phyloP scores from a whole-genome alignment of 257 asterid genomes.

The Gentiana straminea region DNA sequence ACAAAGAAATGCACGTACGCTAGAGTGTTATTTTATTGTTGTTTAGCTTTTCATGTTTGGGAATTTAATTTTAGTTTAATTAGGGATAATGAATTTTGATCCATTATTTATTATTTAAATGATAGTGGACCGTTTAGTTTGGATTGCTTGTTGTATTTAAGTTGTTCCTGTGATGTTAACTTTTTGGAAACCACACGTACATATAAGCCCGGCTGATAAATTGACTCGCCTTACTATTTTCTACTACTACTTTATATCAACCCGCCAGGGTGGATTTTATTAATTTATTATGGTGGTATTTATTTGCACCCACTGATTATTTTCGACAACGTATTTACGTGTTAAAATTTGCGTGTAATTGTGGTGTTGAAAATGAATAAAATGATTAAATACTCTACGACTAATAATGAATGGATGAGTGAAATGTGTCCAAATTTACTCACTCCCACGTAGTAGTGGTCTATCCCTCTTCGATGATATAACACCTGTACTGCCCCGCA shows the following conservation, averaged over 20 bases:
- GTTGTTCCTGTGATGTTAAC: background rate
- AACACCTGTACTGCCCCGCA: too few relatives aligned
- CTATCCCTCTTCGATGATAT: too few relatives aligned
- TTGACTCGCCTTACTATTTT: conserved; percentile 39
- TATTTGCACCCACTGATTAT: background rate
- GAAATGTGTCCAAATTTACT: too few relatives aligned
- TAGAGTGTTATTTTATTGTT: conserved; percentile 1
- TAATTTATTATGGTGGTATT: background rate
- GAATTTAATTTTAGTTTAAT: background rate
- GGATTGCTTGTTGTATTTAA: conserved; percentile 3
- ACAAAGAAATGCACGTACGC: conserved; percentile 50
- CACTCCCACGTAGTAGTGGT: too few relatives aligned
- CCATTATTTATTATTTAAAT: conserved; percentile 1
- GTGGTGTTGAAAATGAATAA: too few relatives aligned
- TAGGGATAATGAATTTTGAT: background rate
- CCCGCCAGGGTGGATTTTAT: conserved; percentile 22
- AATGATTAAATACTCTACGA: too few relatives aligned
- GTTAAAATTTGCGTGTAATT: background rate
- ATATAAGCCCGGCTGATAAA: conserved; percentile 54
- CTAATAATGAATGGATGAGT: too few relatives aligned
- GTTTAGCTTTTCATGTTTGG: background rate
- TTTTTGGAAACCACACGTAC: conserved; percentile 10
- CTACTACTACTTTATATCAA: background rate
- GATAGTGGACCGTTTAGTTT: conserved; percentile 7
- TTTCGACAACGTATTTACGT: background rate